Percentiles rank a stretch among this genome's conserved stretches.
Conservation (phyloP, 2,329 filamentous ascomycete genomes). For the Arthrobotrys megalospora region DNA sequence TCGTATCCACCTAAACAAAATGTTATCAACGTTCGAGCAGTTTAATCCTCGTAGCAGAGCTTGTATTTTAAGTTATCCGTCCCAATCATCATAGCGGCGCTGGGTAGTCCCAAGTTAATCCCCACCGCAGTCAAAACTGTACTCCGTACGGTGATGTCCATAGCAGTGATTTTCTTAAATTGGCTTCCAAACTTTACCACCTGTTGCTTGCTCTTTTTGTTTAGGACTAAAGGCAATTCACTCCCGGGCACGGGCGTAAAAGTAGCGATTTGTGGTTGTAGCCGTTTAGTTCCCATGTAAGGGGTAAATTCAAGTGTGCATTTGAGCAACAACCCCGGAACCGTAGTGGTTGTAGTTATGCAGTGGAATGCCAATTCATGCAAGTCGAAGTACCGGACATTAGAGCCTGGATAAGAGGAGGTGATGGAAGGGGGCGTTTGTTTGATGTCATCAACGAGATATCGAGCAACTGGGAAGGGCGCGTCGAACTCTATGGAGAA, state of each 20-base stretch:
- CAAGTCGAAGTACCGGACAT: conserved; percentile 19
- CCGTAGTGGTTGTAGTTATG: conserved; percentile 18
- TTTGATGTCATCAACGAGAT: too few species aligned
- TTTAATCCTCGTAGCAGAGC: background rate
- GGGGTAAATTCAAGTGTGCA: background rate
- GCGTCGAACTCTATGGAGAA: too few species aligned
- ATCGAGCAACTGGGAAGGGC: too few species aligned
- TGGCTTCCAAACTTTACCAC: conserved; percentile 1
- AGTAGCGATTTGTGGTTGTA: background rate
- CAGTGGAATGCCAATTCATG: conserved; percentile 16
- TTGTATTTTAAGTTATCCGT: conserved; percentile 11
- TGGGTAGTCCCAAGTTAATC: background rate
- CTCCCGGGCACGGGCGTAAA: conserved; percentile 7
- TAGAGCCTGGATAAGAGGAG: conserved; percentile 8
- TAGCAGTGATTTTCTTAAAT: conserved; percentile 11
- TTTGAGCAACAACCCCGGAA: background rate
- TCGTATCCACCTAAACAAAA: too few species aligned
- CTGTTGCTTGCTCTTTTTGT: conserved; percentile 10
- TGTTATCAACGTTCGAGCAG: too few species aligned
- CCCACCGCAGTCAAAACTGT: conserved; percentile 4
- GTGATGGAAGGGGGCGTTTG: conserved; percentile 9
- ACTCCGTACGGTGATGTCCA: conserved; percentile 6
- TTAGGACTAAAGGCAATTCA: background rate
- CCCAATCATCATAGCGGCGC: background rate
- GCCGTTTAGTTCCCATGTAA: conserved; percentile 8